Percentiles rank a stretch among this genome's conserved stretches.
Conservation (phyloP, 768 basidiomycete species). For the Gloeopeniophorella convolvens region DNA sequence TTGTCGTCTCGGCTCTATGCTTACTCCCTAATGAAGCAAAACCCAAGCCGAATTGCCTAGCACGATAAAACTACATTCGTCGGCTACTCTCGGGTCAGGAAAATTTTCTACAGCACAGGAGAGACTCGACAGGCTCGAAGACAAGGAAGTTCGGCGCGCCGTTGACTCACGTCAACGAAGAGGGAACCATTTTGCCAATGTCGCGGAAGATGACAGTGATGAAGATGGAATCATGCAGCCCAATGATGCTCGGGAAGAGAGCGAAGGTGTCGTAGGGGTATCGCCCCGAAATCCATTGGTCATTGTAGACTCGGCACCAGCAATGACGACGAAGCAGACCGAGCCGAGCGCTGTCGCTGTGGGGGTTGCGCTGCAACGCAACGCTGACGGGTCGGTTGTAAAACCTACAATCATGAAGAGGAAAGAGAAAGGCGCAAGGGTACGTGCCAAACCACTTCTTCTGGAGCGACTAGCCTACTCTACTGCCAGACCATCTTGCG, state of each 20-base stretch:
- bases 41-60: conserved; percentile 63
- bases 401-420: conserved; percentile 42
- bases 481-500: conserved; percentile 34
- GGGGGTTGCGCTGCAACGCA: conserved; percentile 61
- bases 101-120: conserved; percentile 55
- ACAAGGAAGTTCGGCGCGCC: conserved; percentile 48
- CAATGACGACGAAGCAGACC: conserved; percentile 17
- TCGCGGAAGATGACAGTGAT: conserved; percentile 7
- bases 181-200: conserved; percentile 25
- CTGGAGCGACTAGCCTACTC: neutral
- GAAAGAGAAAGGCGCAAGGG: conserved; percentile 41
- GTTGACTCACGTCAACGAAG: conserved; percentile 49
- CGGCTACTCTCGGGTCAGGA: conserved; percentile 79
- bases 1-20: neutral
- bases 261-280: neutral
- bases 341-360: conserved; percentile 29
- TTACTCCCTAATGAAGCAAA: conserved; percentile 33
- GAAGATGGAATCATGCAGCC: neutral
- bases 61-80: conserved; percentile 61
- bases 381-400: conserved; percentile 53
- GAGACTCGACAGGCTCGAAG: conserved; percentile 50
- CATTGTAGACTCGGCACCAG: neutral
- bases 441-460: conserved; percentile 25
- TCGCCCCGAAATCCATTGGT: conserved; percentile 2
- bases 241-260: neutral